Base-by-base conservation (phyloP, 495 filamentous ascomycete species). In the Platismatia glauca region DNA sequence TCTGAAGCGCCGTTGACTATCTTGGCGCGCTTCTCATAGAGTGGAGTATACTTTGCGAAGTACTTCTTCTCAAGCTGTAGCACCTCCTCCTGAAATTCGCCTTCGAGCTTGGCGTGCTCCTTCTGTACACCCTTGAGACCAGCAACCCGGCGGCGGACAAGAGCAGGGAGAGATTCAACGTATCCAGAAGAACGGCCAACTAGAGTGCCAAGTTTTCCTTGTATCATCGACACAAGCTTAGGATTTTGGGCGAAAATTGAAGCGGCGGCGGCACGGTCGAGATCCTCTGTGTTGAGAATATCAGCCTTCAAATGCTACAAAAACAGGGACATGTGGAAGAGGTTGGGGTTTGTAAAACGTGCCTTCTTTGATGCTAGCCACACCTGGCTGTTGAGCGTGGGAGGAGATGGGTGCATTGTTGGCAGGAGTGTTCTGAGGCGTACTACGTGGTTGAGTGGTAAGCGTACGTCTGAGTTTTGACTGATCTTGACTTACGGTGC, bases 51-150 rank as follows among this genome's bases (percentile, higher is more conserved):
- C 77, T 97, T 97, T 72, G 88, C 89, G 66, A 99, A 97, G 76
- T 94, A 99, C 77, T 95, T 95, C 84, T 99, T 99, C 81, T 99
- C 95, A 27, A 99, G 83, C 73, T 96, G 85, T 66, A 99, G 81
- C 53, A 99, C 90, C 77, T 97, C 95, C 73, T 97, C 91, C 74
- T 99, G 95, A 76, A 97, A 96, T 74, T 96, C 87, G 60, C 90
- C 90, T 80, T 99, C 95, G 67, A 99, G 85, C 78, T 97, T 96
- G 58, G 92, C 86, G 77, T 99, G 95, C 68, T 97, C 95, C 76
- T 97, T 97, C 74, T 99, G 95, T 63, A 99, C 88, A 70, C 93
- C 95, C 78, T 97, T 97, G 39, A 99, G 79, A 64, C 95, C 95
- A 55, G 90, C 84, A 60, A 99, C 93, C 68, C 95, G 91, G 67